These are phyloP conservation scores for Teunomyces tritomae DNA, from an alignment of 805 yeast genomes.

Conservation along the genomic window DNA sequence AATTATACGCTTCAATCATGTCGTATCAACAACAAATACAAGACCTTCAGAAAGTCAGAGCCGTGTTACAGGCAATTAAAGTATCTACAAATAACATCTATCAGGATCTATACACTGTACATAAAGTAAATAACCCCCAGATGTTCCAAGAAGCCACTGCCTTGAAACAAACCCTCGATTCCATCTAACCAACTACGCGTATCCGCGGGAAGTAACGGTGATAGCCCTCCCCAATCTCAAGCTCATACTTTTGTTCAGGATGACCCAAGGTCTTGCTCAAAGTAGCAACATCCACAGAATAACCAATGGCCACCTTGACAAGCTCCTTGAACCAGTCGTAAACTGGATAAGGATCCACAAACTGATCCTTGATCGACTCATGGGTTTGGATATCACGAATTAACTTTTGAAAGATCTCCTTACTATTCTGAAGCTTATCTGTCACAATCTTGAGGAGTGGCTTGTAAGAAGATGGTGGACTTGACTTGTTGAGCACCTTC, in stretches of 20 bases:
- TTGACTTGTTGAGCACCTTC: neutral
- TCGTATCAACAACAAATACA: slow-evolving; percentile 10
- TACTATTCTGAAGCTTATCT: slow-evolving; percentile 7
- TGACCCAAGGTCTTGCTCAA: slow-evolving; percentile 8
- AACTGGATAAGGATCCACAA: slow-evolving; percentile 5
- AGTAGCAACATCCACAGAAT: slow-evolving; percentile 13
- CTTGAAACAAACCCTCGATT: slow-evolving; percentile 7
- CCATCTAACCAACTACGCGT: slow-evolving; percentile 4
- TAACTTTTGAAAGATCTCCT: slow-evolving; percentile 1
- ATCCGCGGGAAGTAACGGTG: slow-evolving; percentile 27
- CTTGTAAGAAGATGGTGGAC: slow-evolving; percentile 4
- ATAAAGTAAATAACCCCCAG: slow-evolving; percentile 14
- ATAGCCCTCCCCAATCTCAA: slow-evolving; percentile 14
- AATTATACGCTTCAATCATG: no score
- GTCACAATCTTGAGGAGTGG: slow-evolving; percentile 9
- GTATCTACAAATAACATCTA: slow-evolving; percentile 27
- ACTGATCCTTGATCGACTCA: slow-evolving; percentile 3
- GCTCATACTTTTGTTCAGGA: slow-evolving; percentile 4
- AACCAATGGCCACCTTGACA: slow-evolving; percentile 14
- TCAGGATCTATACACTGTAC: slow-evolving; percentile 21
- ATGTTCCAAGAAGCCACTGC: slow-evolving; percentile 7
- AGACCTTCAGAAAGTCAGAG: slow-evolving; percentile 24
- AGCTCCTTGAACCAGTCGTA: slow-evolving; percentile 18
- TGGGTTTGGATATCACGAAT: slow-evolving; percentile 3
- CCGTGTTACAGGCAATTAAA: slow-evolving; percentile 28